Evolutionary conservation across 148 eudicot genomes (phyloP).

Genomic region (Diospyros lotus): DNA sequence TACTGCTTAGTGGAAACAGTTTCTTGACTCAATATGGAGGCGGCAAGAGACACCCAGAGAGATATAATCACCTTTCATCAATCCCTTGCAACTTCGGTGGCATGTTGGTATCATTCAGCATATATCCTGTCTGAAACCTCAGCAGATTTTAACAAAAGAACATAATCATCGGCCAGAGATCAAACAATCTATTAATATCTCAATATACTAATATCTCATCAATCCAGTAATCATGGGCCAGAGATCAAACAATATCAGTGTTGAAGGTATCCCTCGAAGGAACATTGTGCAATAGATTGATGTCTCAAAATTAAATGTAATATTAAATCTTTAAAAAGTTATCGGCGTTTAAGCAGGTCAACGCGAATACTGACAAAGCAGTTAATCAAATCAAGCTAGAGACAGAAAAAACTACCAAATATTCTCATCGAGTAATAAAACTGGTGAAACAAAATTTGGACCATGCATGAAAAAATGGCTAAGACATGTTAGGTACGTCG

Average conservation of each 20-base stretch:
- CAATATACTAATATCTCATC: neutral
- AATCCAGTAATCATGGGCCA: no score
- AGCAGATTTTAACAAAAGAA: neutral
- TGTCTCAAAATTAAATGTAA: neutral
- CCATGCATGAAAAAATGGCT: no score
- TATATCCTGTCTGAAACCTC: slow-evolving; percentile 43
- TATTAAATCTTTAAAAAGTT: neutral
- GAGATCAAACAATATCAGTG: no score
- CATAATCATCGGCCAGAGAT: neutral
- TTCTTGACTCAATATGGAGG: neutral
- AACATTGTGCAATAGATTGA: neutral
- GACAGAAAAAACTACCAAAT: neutral
- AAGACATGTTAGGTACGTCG: neutral
- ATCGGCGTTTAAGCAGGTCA: neutral
- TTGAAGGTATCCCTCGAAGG: neutral
- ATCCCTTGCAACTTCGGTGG: slow-evolving; percentile 26
- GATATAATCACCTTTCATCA: slow-evolving; percentile 28
- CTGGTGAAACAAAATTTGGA: neutral
- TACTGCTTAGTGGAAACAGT: neutral
- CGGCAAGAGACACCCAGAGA: neutral
- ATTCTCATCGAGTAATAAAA: neutral
- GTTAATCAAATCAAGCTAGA: neutral
- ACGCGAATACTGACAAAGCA: neutral
- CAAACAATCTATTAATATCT: neutral
- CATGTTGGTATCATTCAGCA: slow-evolving; percentile 36